These are phyloP conservation scores for Trametes coccinea DNA, from an alignment of 768 basidiomycete species.

Conservation along the genomic window DNA sequence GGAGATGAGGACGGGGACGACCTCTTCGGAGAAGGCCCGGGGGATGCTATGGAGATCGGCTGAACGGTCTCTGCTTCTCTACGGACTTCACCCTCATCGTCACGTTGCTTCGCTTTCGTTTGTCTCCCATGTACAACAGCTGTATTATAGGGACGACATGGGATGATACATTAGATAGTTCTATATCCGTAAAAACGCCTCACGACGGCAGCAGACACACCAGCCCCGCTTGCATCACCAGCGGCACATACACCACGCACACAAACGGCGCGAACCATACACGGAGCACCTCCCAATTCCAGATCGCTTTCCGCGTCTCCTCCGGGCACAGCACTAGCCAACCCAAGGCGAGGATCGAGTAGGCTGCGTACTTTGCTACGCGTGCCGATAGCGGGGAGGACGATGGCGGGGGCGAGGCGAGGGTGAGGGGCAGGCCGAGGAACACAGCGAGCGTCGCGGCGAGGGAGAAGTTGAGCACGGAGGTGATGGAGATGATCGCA, in stretches of 20 bases:
- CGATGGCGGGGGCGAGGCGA: conserved; percentile 38
- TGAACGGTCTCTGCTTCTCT: neutral
- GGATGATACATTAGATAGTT: conserved; percentile 1
- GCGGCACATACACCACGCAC: conserved; percentile 75
- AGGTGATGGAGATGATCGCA: conserved; percentile 79
- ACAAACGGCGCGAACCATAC: conserved; percentile 85
- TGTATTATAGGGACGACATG: conserved; percentile 11
- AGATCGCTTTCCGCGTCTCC: conserved; percentile 53
- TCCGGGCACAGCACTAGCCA: conserved; percentile 54
- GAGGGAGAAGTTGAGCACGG: conserved; percentile 92
- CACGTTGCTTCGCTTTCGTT: neutral
- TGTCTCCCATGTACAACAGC: conserved; percentile 1
- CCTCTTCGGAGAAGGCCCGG: conserved; percentile 32
- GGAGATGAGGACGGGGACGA: conserved; percentile 32
- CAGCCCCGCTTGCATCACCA: conserved; percentile 70
- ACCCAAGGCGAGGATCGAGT: conserved; percentile 52
- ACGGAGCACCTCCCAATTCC: conserved; percentile 78
- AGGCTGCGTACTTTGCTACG: conserved; percentile 39
- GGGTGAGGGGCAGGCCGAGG: conserved; percentile 63
- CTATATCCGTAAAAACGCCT: conserved; percentile 4
- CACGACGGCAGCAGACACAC: conserved; percentile 46
- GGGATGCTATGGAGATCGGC: conserved; percentile 33
- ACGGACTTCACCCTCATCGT: neutral
- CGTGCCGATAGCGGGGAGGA: conserved; percentile 23
- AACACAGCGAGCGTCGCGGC: conserved; percentile 68